Evolutionary conservation across 805 yeast genomes (phyloP), one percentile per base, ranked within the genome.

Genomic region (Kuraishia cidri): DNA sequence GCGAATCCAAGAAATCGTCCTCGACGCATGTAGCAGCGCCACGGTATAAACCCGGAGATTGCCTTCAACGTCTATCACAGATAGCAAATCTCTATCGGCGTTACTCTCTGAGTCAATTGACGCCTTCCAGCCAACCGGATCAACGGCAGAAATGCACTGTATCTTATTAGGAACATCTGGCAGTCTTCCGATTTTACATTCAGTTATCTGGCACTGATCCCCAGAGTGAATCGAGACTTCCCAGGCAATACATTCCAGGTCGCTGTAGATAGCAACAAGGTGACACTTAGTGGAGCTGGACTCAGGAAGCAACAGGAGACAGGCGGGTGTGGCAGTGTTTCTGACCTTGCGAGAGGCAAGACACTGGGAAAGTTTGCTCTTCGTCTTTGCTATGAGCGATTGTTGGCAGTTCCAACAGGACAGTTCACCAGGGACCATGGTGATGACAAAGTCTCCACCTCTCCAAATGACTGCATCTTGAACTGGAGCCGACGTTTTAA

Each of bases 381-480:
- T n/a, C n/a, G n/a, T n/a, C n/a, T n/a, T n/a, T n/a, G n/a, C n/a
- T n/a, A n/a, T n/a, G n/a, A n/a, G n/a, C n/a, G n/a, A n/a, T n/a
- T n/a, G n/a, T n/a, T n/a, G n/a, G 33, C 87, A 74, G 36, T 78
- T 72, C 84, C 86, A 84, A 5, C 81, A 57, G 9, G 73, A 62
- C 9, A 85, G 38, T 13, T 54, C 44, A 11, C 46, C 51, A n/a
- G 56, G 62, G n/a, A 66, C 46, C 2, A 73, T 45, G 1, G 73
- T 58, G 1, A 75, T 48, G 2, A 74, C 62, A 30, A 51, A 52
- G 12, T 58, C 52, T 7, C 78, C 79, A 12, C 59, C 51, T 11
- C 62, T 66, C 42, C 72, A 63, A 3, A 77, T 51, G 3, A 69
- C 64, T 0, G 81, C 75, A 29, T 60, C 52, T 4, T 56, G 42